Conservation (phyloP, 495 filamentous ascomycete genomes). For the Podospora pseudocomata region DNA sequence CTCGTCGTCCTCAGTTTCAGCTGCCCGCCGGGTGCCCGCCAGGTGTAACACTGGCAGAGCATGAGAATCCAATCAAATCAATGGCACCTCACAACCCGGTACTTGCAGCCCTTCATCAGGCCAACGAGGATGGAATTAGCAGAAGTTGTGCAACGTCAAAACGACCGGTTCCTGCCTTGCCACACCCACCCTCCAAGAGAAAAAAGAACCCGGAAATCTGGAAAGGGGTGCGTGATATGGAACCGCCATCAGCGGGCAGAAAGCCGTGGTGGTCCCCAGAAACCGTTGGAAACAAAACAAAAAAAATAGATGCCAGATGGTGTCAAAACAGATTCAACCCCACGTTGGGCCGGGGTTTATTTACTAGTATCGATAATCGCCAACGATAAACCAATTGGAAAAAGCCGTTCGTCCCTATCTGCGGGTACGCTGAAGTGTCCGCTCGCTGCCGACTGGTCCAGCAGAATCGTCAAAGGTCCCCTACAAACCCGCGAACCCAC, state of each 20-base stretch:
- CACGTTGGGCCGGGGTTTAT: not conserved
- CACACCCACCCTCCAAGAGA: slow-evolving; percentile 5
- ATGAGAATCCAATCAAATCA: slow-evolving; percentile 24
- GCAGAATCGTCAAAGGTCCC: not conserved
- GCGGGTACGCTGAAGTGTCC: not conserved
- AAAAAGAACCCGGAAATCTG: not conserved
- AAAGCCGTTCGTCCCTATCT: not conserved
- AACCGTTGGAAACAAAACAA: slow-evolving; percentile 8
- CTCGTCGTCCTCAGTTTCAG: slow-evolving; percentile 3
- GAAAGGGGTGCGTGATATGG: not conserved
- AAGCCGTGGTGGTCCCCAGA: slow-evolving; percentile 1
- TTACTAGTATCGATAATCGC: not conserved
- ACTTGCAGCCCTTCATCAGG: not conserved
- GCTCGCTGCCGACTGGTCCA: not conserved
- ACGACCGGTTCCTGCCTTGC: slow-evolving; percentile 3
- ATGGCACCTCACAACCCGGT: slow-evolving; percentile 12
- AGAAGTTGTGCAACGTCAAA: not conserved
- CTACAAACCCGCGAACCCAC: slow-evolving; percentile 8
- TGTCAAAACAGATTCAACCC: not conserved
- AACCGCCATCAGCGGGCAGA: not conserved
- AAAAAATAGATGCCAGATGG: not conserved
- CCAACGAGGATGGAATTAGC: not conserved
- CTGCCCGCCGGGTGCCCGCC: not conserved
- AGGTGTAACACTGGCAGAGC: slow-evolving; percentile 4
- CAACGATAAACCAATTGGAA: not conserved